These are phyloP conservation scores for Fusarium stilboides DNA, from an alignment of 2,329 filamentous ascomycete species.

Conservation along the genomic window DNA sequence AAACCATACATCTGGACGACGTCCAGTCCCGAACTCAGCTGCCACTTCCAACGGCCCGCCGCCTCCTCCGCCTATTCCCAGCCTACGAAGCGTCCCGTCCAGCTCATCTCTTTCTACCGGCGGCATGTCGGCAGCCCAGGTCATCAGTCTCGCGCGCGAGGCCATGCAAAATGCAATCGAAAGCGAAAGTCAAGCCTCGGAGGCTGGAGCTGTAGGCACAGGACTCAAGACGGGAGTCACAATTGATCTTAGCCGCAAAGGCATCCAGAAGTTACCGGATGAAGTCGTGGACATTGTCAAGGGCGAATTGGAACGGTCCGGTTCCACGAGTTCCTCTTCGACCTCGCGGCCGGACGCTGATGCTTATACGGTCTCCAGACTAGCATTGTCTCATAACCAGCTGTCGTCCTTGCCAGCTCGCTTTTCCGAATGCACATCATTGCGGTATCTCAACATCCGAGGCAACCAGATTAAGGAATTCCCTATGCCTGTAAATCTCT, in stretches of 20 bases:
- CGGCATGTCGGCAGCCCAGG: slow-evolving; percentile 72
- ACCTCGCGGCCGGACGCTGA: slow-evolving; percentile 34
- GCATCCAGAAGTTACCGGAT: slow-evolving; percentile 79
- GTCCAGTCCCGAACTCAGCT: slow-evolving; percentile 57
- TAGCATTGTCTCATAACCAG: slow-evolving; percentile 86
- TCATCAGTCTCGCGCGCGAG: slow-evolving; percentile 75
- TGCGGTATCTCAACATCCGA: slow-evolving; percentile 85
- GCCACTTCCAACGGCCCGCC: slow-evolving; percentile 59
- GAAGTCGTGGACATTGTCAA: slow-evolving; percentile 83
- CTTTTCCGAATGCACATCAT: slow-evolving; percentile 81
- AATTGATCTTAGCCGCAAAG: slow-evolving; percentile 82
- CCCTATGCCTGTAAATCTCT: slow-evolving; percentile 65
- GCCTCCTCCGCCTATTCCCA: slow-evolving; percentile 63
- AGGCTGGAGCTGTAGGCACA: slow-evolving; percentile 71
- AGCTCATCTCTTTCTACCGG: slow-evolving; percentile 65
- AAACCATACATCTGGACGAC: slow-evolving; percentile 57
- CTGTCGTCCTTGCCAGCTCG: slow-evolving; percentile 78
- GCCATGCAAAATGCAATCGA: slow-evolving; percentile 77
- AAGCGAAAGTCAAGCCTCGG: slow-evolving; percentile 75
- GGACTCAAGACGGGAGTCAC: slow-evolving; percentile 80
- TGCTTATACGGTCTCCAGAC: slow-evolving; percentile 61
- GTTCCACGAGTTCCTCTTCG: slow-evolving; percentile 35
- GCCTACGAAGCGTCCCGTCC: slow-evolving; percentile 63
- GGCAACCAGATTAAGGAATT: slow-evolving; percentile 80
- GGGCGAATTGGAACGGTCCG: slow-evolving; percentile 79